These are phyloP conservation scores for Arthrobotrys sinensis DNA, from an alignment of 2,329 filamentous ascomycete genomes.

Conservation along the genomic window DNA sequence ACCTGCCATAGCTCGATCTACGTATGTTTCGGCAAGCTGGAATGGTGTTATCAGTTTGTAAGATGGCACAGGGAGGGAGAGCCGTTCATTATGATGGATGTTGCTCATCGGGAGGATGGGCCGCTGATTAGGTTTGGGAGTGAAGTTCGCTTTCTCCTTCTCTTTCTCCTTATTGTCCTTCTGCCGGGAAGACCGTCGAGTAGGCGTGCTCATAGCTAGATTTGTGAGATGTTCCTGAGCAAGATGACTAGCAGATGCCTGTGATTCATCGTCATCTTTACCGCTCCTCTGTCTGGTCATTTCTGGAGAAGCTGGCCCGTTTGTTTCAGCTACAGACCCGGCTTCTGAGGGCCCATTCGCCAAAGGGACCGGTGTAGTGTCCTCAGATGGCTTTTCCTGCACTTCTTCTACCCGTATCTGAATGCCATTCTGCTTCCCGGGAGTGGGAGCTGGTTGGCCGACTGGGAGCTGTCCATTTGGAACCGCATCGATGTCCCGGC, in stretches of 20 bases:
- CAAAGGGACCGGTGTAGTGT: constrained; percentile 64
- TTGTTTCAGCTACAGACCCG: constrained; percentile 33
- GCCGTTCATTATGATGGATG: constrained; percentile 83
- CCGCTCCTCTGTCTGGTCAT: constrained; percentile 49
- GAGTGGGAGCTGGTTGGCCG: constrained; percentile 18
- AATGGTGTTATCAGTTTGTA: constrained; percentile 86
- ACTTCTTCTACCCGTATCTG: constrained; percentile 67
- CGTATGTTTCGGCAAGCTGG: constrained; percentile 84
- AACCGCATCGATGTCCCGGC: constrained; percentile 85
- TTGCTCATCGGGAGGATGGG: constrained; percentile 79
- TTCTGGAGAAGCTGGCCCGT: constrained; percentile 43
- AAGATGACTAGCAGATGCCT: constrained; percentile 38
- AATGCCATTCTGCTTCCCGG: constrained; percentile 69
- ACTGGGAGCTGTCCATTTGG: constrained; percentile 51
- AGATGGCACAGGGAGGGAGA: constrained; percentile 82
- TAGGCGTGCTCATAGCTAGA: constrained; percentile 59
- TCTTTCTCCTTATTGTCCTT: constrained; percentile 59
- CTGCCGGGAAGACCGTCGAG: constrained; percentile 53
- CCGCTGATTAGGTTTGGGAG: constrained; percentile 45
- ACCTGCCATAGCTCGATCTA: constrained; percentile 95
- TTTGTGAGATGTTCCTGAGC: constrained; percentile 33
- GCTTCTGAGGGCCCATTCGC: constrained; percentile 22
- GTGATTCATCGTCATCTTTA: constrained; percentile 56
- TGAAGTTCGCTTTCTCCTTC: constrained; percentile 34
- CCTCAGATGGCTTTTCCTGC: constrained; percentile 68